phyloP scores from a whole-genome alignment of 208 protist genomes.

The Herpetomonas tarakana region DNA sequence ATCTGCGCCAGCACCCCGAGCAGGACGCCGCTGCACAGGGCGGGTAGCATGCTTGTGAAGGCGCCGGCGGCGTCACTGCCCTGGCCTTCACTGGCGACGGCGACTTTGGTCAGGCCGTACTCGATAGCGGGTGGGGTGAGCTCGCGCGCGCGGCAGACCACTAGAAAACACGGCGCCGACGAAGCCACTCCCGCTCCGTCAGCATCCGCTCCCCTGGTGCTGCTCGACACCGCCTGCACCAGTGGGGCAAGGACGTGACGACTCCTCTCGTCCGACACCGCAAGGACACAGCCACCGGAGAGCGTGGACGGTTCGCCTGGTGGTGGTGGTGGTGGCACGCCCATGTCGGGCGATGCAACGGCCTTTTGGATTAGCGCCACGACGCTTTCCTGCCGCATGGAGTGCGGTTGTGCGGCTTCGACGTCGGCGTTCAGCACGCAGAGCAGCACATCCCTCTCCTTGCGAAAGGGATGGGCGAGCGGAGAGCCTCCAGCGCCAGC shows the following conservation, averaged over 20 bases:
- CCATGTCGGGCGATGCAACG: too few relatives aligned
- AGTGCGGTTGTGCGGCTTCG: neutral
- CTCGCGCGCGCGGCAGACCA: constrained; percentile 24
- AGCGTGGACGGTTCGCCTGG: too few relatives aligned
- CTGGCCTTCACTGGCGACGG: constrained; percentile 11
- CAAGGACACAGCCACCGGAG: neutral
- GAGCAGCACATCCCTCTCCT: constrained; percentile 2
- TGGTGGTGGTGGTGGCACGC: too few relatives aligned
- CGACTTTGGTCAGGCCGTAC: constrained; percentile 26
- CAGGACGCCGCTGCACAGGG: constrained; percentile 52
- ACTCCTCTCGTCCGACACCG: constrained; percentile 8
- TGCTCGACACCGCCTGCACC: neutral
- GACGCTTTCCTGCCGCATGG: neutral
- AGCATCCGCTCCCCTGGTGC: neutral
- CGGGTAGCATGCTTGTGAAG: constrained; percentile 28
- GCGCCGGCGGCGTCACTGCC: constrained; percentile 4
- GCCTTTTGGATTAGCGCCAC: neutral
- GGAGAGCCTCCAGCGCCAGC: neutral
- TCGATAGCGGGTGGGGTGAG: constrained; percentile 55
- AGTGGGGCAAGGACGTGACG: constrained; percentile 10
- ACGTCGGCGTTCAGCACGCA: constrained; percentile 11
- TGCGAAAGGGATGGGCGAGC: neutral
- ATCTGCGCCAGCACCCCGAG: constrained; percentile 49
- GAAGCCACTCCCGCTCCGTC: neutral
- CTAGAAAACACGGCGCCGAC: too few relatives aligned